Conservation (phyloP, 2,329 filamentous ascomycete species). For the Alternaria infectoria region DNA sequence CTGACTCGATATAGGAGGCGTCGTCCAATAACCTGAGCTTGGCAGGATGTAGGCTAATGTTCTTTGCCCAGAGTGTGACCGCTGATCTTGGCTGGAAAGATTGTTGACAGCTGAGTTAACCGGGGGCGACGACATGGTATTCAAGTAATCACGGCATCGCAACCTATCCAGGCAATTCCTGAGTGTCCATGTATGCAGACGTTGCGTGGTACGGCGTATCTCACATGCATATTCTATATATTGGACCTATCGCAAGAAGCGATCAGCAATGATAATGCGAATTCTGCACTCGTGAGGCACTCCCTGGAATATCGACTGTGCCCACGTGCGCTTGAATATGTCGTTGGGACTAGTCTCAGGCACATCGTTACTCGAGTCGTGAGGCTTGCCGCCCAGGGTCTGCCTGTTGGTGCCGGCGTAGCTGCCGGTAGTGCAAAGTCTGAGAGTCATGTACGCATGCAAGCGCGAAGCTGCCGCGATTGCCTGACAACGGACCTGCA, state of each 20-base stretch:
- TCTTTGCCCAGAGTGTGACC: slow-evolving; percentile 7
- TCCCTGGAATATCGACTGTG: not conserved
- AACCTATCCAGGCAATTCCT: not conserved
- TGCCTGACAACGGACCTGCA: not conserved
- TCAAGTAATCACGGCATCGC: not conserved
- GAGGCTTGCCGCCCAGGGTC: not conserved
- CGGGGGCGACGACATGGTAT: slow-evolving; percentile 1
- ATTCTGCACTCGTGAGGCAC: not conserved
- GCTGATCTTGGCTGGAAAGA: slow-evolving; percentile 14
- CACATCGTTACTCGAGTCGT: not conserved
- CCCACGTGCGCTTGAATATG: slow-evolving; percentile 5
- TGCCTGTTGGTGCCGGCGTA: not conserved
- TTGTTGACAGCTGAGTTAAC: slow-evolving; percentile 2
- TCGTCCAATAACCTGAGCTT: slow-evolving; percentile 12
- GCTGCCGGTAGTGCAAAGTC: not conserved
- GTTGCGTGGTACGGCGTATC: not conserved
- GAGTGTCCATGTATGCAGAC: not conserved
- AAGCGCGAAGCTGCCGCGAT: not conserved
- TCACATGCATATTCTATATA: not conserved
- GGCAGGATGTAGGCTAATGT: slow-evolving; percentile 15
- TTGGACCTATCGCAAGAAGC: not conserved
- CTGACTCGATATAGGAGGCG: slow-evolving; percentile 5
- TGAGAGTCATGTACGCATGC: slow-evolving; percentile 6
- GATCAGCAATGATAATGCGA: not conserved
- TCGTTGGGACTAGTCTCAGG: not conserved